Evolutionary conservation across 306 rosid species (phyloP), one percentile per base, ranked within the genome.

Genomic region (Pyrus communis): DNA sequence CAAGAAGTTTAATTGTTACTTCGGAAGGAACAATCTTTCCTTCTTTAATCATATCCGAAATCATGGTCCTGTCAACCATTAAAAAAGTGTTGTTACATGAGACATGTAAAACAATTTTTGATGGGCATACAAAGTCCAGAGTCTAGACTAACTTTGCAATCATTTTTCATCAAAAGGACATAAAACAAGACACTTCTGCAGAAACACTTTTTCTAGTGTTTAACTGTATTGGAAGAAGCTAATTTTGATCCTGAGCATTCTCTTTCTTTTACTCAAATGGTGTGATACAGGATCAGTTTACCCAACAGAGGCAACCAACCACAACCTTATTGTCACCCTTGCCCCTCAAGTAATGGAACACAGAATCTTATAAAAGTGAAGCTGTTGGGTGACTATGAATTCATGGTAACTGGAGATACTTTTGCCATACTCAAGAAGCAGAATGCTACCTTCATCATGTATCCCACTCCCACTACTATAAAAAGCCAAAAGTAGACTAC

Each of bases 21-120:
- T 91, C 98, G 0, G 98, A 89, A 61, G 99, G 98, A 80, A 96
- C 99, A 83, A 96, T 96, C 79, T 88, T 88, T 73, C 99, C 99
- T 86, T 92, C 98, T 78, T 89, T 88, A 68, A 92, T 96, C 98
- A 96, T 96, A 75, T 91, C 86, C 59, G 93, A 91, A 79, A 96
- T 96, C 99, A 92, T 96, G 73, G 93, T 88, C n/a, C 99, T 95
- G 88, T 55, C 51, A 51, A 79, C 77, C 68, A 81, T 35, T 69
- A 70, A 86, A 78, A 30, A 83, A 42, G 66, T 71, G 64, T 14
- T 40, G 51, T 67, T 1, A 89, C 30, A 73, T 8, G 25, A 73
- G 68, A 43, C 15, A 57, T 72, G 45, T 60, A 57, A 57, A 35
- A 69, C 15, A 66, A 64, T 33, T 35, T 35, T 4, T 43, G 5